Conservation (phyloP, 345 rosid species). For the Capsella bursapastoris region DNA sequence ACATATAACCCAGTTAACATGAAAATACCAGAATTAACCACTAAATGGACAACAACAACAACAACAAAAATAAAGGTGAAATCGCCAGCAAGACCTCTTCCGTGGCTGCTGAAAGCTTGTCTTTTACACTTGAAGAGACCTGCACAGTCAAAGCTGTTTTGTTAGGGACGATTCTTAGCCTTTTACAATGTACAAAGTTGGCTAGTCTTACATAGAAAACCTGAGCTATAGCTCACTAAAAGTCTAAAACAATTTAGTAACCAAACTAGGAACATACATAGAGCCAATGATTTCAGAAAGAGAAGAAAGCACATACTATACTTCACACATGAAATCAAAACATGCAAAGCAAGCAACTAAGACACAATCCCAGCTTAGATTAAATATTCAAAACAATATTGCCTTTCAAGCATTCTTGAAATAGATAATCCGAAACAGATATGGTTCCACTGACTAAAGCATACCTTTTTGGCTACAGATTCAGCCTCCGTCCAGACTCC, state of each 20-base stretch:
- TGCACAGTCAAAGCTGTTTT: conserved; percentile 43
- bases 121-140: conserved; percentile 85
- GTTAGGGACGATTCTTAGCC: conserved; percentile 10
- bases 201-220: background rate
- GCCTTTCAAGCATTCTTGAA: background rate
- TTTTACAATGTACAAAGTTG: conserved; percentile 23
- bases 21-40: background rate
- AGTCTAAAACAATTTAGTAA: background rate
- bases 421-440: background rate
- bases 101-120: conserved; percentile 76
- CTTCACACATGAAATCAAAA: background rate
- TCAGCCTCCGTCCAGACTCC: conserved; percentile 91
- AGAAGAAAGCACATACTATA: background rate
- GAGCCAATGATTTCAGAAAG: conserved; percentile 13
- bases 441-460: background rate
- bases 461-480: conserved; percentile 87
- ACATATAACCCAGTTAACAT: conserved; percentile 9
- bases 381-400: background rate
- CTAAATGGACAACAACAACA: conserved; percentile 17
- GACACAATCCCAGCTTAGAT: background rate
- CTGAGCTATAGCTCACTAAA: background rate
- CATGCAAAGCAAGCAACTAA: background rate
- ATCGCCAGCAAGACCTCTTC: conserved; percentile 69
- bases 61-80: background rate
- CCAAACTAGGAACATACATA: background rate